These are phyloP conservation scores for Ligustrum vulgare DNA, from an alignment of 257 asterid genomes.

Conservation along the genomic window DNA sequence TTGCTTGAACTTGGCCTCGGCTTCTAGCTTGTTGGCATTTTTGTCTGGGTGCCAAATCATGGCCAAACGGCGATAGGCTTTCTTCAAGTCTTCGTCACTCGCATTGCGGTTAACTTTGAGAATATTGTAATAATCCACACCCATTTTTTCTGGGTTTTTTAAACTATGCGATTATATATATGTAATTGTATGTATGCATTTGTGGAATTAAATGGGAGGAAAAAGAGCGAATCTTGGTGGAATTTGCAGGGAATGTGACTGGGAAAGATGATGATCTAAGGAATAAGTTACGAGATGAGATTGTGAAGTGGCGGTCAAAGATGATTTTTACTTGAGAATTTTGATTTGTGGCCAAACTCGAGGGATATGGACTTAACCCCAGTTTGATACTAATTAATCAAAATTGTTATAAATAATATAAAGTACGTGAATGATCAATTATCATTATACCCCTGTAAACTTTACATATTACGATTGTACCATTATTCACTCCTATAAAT, in stretches of 20 bases:
- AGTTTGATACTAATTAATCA: too few species aligned
- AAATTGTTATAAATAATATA: too few species aligned
- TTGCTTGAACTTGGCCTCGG: slow-evolving; percentile 95
- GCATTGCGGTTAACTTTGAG: slow-evolving; percentile 94
- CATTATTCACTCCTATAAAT: too few species aligned
- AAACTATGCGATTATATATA: not conserved
- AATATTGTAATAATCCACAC: slow-evolving; percentile 94
- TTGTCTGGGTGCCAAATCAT: slow-evolving; percentile 99
- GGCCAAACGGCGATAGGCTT: slow-evolving; percentile 82
- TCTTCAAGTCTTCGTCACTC: slow-evolving; percentile 79
- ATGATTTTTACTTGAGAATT: too few species aligned
- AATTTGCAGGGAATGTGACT: not conserved
- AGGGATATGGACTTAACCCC: too few species aligned
- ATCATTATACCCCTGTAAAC: too few species aligned
- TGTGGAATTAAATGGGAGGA: not conserved
- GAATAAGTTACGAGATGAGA: too few species aligned
- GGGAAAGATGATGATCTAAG: not conserved
- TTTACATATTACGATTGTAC: too few species aligned
- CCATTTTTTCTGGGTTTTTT: slow-evolving; percentile 43
- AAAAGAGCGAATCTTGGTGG: not conserved
- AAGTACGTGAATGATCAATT: too few species aligned
- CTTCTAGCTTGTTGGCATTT: slow-evolving; percentile 69
- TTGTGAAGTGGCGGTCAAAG: too few species aligned
- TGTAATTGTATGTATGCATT: not conserved
- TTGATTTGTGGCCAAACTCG: too few species aligned